Evolutionary conservation across 768 basidiomycete species (phyloP), one percentile per base, ranked within the genome.

Genomic region (Boletus vermiculosoides): DNA sequence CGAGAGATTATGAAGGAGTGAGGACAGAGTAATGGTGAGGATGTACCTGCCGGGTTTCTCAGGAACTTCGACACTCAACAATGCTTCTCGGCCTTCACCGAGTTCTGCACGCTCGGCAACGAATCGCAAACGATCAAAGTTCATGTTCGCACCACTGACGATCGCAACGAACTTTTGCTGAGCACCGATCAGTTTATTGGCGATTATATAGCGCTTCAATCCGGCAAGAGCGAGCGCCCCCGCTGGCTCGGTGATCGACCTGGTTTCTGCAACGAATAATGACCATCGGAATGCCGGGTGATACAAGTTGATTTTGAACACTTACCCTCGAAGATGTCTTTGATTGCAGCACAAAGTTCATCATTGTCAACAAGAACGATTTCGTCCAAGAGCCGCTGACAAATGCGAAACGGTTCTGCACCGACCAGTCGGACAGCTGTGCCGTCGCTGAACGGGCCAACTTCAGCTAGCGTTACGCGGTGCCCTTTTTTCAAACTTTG

Each of bases 91-190:
- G 12, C 96, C 89, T 73, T 99, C 97, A 60, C 97, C 97, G 20
- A 98, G 80, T 72, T 98, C 94, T 4, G 97, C 97, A 55, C 97
- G 94, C 71, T 99, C 97, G 20, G 97, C 91, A n/a, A 99, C 95
- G 69, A 98, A 99, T 11, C 97, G 85, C 45, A 99, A 74, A 42
- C 96, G 85, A 67, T 94, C 92, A 73, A 99, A 99, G 76, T 99
- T 98, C 92, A 99, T 97, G 75, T 99, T 98, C 18, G 96, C 97
- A 22, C 97, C 97, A 66, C 92, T 95, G 60, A 98, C 77, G 51
- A 98, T 86, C 6, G 84, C 94, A 31, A 98, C 95, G 61, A 95
- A 97, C 55, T 83, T 86, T 75, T 92, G 92, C 54, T 88, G 81
- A 2, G 90, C 85, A 37, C 91, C 92, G 50, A 94, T 64, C 34